phyloP scores from a whole-genome alignment of 805 yeast species.

The Diddensiella transvaalensis region DNA sequence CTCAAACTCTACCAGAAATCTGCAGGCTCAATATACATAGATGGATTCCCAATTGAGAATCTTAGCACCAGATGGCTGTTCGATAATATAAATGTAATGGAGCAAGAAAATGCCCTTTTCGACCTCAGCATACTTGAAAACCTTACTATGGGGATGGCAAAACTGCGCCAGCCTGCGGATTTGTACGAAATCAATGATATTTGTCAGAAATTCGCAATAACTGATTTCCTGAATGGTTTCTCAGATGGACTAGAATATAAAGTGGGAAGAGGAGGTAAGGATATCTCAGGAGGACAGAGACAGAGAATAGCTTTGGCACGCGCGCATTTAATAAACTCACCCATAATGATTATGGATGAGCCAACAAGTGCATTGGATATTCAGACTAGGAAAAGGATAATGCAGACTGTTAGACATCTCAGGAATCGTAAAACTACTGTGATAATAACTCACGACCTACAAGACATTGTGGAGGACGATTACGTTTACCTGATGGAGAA shows the following conservation, averaged over 20 bases:
- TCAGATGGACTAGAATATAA: slow-evolving; percentile 55
- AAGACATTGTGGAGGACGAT: slow-evolving; percentile 56
- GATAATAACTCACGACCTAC: slow-evolving; percentile 72
- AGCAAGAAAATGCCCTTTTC: slow-evolving; percentile 66
- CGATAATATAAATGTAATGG: slow-evolving; percentile 65
- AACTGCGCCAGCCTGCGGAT: slow-evolving; percentile 25
- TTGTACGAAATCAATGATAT: slow-evolving; percentile 41
- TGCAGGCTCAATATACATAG: slow-evolving; percentile 58
- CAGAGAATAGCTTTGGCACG: slow-evolving; percentile 84
- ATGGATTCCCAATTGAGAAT: slow-evolving; percentile 44
- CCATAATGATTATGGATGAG: slow-evolving; percentile 81
- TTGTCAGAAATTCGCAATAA: slow-evolving; percentile 49
- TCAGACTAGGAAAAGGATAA: slow-evolving; percentile 42
- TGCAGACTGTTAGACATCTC: slow-evolving; percentile 53
- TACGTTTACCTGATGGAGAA: slow-evolving; percentile 53
- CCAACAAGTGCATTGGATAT: slow-evolving; percentile 77
- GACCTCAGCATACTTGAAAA: slow-evolving; percentile 61
- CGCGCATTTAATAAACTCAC: slow-evolving; percentile 69
- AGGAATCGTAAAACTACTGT: slow-evolving; percentile 72
- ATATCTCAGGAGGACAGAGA: slow-evolving; percentile 85
- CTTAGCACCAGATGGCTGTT: slow-evolving; percentile 52
- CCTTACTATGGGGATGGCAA: slow-evolving; percentile 47
- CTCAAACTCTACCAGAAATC: slow-evolving; percentile 52
- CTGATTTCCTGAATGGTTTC: slow-evolving; percentile 44
- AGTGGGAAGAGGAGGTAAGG: slow-evolving; percentile 44